Base-by-base conservation (phyloP, 768 basidiomycete genomes). In the Tricholoma saponaceum region DNA sequence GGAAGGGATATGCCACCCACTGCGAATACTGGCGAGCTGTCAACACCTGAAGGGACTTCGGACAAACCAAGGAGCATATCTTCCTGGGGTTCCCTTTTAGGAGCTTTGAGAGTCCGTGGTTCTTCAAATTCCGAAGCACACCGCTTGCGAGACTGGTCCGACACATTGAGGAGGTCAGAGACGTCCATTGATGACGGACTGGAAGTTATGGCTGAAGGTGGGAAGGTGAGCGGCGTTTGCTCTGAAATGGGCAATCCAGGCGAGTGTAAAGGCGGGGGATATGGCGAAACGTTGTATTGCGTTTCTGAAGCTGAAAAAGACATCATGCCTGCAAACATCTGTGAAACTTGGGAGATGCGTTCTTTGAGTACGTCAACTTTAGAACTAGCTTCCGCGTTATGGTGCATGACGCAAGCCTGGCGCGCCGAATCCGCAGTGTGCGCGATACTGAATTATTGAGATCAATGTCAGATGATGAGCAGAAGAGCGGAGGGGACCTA, bases 341-440 rank as follows among this genome's bases (percentile, higher is more conserved):
- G 79, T 6, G 83, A 75, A 25, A 83, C 82, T 55, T 80, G 69
- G 4, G 73, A 69, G 53, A 86, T 80, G 33, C 81, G 79, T 65
- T 78, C 76, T 65, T 74, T 83, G 63, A 86, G 76, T 58, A 84
- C 77, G 64, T 79, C 81, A 55, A 86, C 79, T 63, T 79, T 81
- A 26, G 67, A 75, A 39, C 75, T 74, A 5, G 81, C 80, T 62
- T 80, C 78, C 7, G 73, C 59, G 51, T 75, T 76, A 60, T 81
- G 78, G n/a, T 64, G 67, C 70, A 61, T 72, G 67, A 58, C 62
- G 60, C 81, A 85, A 32, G 79, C 79, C 37, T 76, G 75, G 41
- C 77, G 81, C 43, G 83, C 85, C 44, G 82, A 81, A 54, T 79
- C 75, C 37, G 85, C 84, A 14, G 83, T 84, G 55, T 81, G 77